A percentile compares a stretch with the other conserved stretches of the same genome.
phyloP scores from a whole-genome alignment of 2,329 filamentous ascomycete genomes.

The Biscogniauxia sp. region DNA sequence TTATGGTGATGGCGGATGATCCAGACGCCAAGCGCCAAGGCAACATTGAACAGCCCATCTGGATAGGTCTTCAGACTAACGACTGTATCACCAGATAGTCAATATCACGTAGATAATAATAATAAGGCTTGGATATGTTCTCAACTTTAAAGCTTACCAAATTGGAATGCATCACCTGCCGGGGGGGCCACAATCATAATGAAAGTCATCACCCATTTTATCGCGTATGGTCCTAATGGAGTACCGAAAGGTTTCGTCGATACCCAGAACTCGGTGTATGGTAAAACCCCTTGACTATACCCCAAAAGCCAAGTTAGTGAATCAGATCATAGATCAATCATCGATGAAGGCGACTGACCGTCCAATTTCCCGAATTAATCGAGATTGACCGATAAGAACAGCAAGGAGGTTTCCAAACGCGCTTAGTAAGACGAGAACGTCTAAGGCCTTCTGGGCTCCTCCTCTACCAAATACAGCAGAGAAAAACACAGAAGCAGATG shows the following conservation, averaged over 20 bases:
- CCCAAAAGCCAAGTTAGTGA: background rate
- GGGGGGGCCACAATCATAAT: constrained; percentile 61
- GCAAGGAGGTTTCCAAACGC: constrained; percentile 59
- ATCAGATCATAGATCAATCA: background rate
- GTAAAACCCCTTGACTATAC: constrained; percentile 56
- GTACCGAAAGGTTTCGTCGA: constrained; percentile 63
- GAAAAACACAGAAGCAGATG: constrained; percentile 58
- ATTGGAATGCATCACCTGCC: constrained; percentile 63
- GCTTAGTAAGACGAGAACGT: constrained; percentile 55
- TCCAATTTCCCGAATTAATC: constrained; percentile 59
- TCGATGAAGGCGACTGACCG: constrained; percentile 31
- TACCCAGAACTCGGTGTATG: constrained; percentile 58
- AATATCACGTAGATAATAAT: constrained; percentile 1
- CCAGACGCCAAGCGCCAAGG: constrained; percentile 56
- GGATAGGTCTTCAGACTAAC: constrained; percentile 61
- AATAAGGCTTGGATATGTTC: background rate
- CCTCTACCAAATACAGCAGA: constrained; percentile 52
- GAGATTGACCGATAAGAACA: constrained; percentile 53
- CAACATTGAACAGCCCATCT: constrained; percentile 53
- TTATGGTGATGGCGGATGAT: constrained; percentile 55
- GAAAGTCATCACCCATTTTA: constrained; percentile 56
- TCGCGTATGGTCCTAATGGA: constrained; percentile 54
- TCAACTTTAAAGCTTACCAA: constrained; percentile 38
- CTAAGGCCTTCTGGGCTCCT: constrained; percentile 49
- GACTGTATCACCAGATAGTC: constrained; percentile 37